A percentile compares a stretch with the other conserved stretches of the same genome.
Conservation (phyloP, 768 basidiomycete species). For the Pleurotus tuoliensis region DNA sequence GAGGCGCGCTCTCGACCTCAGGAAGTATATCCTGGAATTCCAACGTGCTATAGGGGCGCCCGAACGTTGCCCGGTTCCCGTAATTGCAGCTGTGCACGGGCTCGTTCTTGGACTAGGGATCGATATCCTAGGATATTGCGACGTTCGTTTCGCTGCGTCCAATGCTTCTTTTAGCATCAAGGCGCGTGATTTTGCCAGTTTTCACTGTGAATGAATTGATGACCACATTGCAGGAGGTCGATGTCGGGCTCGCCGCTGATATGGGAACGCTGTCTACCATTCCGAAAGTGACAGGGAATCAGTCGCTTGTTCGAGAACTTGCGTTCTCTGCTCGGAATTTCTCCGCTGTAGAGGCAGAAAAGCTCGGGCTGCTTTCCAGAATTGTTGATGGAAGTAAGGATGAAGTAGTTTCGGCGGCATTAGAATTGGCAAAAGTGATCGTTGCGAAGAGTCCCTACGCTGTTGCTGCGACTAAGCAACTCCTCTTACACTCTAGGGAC, state of each 20-base stretch:
- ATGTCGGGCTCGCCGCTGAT: constrained; percentile 84
- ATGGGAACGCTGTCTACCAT: constrained; percentile 82
- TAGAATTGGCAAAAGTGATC: constrained; percentile 63
- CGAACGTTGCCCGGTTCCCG: constrained; percentile 68
- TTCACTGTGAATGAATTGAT: not conserved
- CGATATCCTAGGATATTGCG: constrained; percentile 72
- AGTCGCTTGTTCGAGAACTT: constrained; percentile 68
- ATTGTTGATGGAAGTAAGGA: constrained; percentile 63
- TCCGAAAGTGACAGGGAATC: constrained; percentile 74
- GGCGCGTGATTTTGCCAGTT: constrained; percentile 30
- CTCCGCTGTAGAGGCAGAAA: constrained; percentile 58
- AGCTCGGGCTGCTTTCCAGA: constrained; percentile 70
- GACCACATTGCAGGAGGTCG: constrained; percentile 62
- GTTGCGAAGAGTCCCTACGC: constrained; percentile 80
- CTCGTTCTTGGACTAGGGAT: constrained; percentile 71
- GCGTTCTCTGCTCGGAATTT: constrained; percentile 76
- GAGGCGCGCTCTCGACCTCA: constrained; percentile 44
- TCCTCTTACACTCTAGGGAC: constrained; percentile 76
- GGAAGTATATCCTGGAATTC: constrained; percentile 50
- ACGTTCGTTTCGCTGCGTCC: constrained; percentile 70
- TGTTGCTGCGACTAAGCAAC: constrained; percentile 68
- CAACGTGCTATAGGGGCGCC: constrained; percentile 70
- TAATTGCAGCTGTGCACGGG: constrained; percentile 81
- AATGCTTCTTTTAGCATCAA: constrained; percentile 69
- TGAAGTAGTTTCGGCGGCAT: constrained; percentile 62